These are phyloP conservation scores for Vaccinium myrtillus DNA, from an alignment of 148 eudicot species.

Conservation along the genomic window DNA sequence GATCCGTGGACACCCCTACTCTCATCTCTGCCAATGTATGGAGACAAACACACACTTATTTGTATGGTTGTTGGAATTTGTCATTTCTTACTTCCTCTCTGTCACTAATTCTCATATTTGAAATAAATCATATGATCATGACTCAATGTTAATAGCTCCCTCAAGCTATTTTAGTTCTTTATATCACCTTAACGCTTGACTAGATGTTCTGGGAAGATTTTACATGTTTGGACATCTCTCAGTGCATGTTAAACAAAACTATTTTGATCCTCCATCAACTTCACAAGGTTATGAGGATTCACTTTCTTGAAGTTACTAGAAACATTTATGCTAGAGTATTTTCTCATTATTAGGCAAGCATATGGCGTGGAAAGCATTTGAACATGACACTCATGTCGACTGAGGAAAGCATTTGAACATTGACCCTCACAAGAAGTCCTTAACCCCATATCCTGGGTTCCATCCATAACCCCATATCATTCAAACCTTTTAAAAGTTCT, in stretches of 20 bases:
- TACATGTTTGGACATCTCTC: slow-evolving; percentile 87
- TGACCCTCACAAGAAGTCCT: no score
- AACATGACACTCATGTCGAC: slow-evolving; percentile 82
- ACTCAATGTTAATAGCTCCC: background rate
- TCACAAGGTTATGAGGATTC: background rate
- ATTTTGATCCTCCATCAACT: slow-evolving; percentile 23
- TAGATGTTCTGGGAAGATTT: slow-evolving; percentile 93
- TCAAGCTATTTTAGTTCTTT: background rate
- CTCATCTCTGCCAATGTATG: no score
- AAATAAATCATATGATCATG: background rate
- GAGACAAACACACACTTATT: no score
- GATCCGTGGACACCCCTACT: no score
- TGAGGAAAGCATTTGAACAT: no score
- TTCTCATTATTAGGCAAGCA: slow-evolving; percentile 52
- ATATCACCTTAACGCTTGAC: slow-evolving; percentile 47
- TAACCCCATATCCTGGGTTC: no score
- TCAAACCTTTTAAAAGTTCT: no score
- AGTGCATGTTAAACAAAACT: slow-evolving; percentile 88
- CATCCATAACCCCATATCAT: no score
- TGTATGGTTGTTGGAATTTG: no score
- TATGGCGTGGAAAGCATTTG: slow-evolving; percentile 88
- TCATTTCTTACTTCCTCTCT: background rate
- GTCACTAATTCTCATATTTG: background rate
- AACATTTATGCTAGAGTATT: slow-evolving; percentile 13
- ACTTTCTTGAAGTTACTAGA: background rate